Percentiles rank a stretch among this genome's conserved stretches.
phyloP scores from a whole-genome alignment of 2,329 filamentous ascomycete species.

The Fusarium coffeatum region DNA sequence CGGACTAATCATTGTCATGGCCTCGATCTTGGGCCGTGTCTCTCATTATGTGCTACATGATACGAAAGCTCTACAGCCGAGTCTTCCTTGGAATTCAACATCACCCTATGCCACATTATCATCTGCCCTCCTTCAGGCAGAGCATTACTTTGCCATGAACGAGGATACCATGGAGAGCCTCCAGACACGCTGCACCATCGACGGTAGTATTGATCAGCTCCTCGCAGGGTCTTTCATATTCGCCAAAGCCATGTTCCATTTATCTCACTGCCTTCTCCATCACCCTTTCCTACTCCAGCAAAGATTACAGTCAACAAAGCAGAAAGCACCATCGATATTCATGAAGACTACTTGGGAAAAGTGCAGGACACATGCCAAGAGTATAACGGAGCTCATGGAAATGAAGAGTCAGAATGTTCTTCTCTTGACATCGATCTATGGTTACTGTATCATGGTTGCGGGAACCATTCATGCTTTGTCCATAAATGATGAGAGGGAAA shows the following conservation, averaged over 20 bases:
- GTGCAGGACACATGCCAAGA: conserved; percentile 2
- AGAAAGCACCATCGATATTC: conserved; percentile 10
- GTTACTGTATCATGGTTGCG: conserved; percentile 23
- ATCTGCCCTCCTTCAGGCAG: background rate
- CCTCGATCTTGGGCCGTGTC: conserved; percentile 6
- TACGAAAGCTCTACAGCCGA: background rate
- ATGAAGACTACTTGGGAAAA: conserved; percentile 24
- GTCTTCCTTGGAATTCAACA: conserved; percentile 5
- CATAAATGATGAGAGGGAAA: conserved; percentile 17
- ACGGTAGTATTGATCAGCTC: conserved; percentile 2
- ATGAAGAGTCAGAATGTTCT: conserved; percentile 19
- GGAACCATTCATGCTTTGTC: conserved; percentile 20
- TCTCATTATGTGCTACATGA: conserved; percentile 12
- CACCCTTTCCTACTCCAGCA: conserved; percentile 17
- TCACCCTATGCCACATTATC: conserved; percentile 6
- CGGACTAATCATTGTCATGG: conserved; percentile 7
- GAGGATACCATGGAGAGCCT: conserved; percentile 3
- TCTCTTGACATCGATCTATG: conserved; percentile 16
- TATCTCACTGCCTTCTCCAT: conserved; percentile 17
- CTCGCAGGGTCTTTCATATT: conserved; percentile 18
- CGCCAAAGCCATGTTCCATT: conserved; percentile 20
- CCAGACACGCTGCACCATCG: background rate
- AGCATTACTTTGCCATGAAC: conserved; percentile 16
- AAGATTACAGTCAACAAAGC: conserved; percentile 1
- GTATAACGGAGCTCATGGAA: background rate